A percentile compares a stretch with the other conserved stretches of the same genome.
Conservation (phyloP, 176 grass and related monocot species). For the Carex parvula region DNA sequence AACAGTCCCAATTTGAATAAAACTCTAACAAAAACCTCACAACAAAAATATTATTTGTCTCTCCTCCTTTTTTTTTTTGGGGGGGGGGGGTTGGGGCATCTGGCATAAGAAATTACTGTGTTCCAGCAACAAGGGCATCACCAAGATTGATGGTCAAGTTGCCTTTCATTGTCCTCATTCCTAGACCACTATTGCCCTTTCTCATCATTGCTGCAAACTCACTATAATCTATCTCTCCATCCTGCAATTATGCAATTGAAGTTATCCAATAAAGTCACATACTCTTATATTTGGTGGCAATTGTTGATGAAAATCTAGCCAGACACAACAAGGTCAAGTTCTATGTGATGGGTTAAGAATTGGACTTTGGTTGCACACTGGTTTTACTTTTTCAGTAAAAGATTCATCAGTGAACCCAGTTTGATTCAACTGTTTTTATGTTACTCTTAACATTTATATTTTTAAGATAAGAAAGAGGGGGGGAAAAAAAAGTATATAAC, state of each 20-base stretch:
- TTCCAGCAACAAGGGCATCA: slow-evolving; percentile 57
- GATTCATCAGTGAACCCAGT: neutral
- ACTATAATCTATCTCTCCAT: slow-evolving; percentile 93
- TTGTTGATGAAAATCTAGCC: neutral
- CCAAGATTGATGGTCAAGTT: slow-evolving; percentile 61
- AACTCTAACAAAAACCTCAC: neutral
- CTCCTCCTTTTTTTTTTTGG: neutral
- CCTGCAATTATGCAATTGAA: slow-evolving; percentile 45
- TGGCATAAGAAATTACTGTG: slow-evolving; percentile 16
- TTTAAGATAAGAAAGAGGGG: neutral
- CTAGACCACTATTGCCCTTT: slow-evolving; percentile 65
- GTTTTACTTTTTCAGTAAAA: neutral
- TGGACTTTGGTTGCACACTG: neutral
- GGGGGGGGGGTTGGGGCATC: neutral
- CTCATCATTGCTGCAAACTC: slow-evolving; percentile 95
- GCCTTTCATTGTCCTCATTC: slow-evolving; percentile 72
- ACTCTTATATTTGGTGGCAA: neutral
- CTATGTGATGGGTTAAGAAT: neutral
- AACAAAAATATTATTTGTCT: neutral
- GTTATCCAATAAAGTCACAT: neutral
- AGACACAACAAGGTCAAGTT: neutral
- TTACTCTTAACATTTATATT: neutral
- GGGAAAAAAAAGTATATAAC: slow-evolving; percentile 31
- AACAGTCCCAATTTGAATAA: slow-evolving; percentile 2
- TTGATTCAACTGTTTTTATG: neutral